These are phyloP conservation scores for Cytospora mali DNA, from an alignment of 2,329 filamentous ascomycete genomes.

Conservation along the genomic window DNA sequence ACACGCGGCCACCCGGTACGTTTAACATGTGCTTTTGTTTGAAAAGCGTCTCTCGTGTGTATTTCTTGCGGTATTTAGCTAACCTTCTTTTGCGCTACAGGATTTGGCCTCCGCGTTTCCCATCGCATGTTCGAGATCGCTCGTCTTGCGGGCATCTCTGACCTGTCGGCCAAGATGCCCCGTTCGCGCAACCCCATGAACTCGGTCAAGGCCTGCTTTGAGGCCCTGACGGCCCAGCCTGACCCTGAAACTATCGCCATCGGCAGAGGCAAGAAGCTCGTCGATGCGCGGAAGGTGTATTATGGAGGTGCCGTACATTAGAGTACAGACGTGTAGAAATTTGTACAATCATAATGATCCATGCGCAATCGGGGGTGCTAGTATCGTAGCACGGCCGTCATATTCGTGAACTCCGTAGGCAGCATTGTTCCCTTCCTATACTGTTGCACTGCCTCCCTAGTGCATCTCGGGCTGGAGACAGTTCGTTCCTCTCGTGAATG, in stretches of 20 bases:
- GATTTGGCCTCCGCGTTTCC: conserved; percentile 91
- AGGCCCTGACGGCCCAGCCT: conserved; percentile 80
- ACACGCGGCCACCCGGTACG: conserved; percentile 84
- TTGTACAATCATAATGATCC: conserved; percentile 20
- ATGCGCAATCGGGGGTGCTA: no score
- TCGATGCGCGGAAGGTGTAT: conserved; percentile 96
- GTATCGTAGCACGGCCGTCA: not conserved
- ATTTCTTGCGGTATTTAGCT: conserved; percentile 17
- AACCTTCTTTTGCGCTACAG: conserved; percentile 50
- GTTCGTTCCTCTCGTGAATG: not conserved
- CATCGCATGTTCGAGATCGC: conserved; percentile 94
- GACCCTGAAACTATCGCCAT: conserved; percentile 88
- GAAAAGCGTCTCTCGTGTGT: not conserved
- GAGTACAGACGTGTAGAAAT: conserved; percentile 31
- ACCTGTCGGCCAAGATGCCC: conserved; percentile 80
- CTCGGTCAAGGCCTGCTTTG: conserved; percentile 86
- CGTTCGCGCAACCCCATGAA: conserved; percentile 97
- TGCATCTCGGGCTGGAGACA: not conserved
- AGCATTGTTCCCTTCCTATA: not conserved
- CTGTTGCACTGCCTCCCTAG: not conserved
- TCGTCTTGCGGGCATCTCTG: conserved; percentile 80
- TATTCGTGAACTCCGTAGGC: not conserved
- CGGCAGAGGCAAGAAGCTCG: conserved; percentile 89
- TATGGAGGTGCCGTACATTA: conserved; percentile 78
- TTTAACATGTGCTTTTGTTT: conserved; percentile 25